phyloP scores from a whole-genome alignment of 306 rosid genomes.

The Cucurbita moschata region DNA sequence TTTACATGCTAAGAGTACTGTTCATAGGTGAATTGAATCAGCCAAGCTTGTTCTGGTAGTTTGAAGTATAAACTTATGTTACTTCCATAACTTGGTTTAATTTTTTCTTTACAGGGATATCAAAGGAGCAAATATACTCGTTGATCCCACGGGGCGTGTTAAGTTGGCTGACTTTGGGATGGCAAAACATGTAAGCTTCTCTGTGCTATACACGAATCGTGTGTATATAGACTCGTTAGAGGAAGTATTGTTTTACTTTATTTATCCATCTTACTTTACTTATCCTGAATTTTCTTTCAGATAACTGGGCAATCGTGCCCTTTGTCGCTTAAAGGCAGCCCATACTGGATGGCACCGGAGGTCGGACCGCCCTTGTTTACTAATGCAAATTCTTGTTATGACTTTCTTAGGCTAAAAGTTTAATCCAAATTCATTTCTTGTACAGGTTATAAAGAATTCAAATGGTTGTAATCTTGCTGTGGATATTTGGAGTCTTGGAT shows the following conservation, averaged over 20 bases:
- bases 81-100: background rate
- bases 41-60: conserved; percentile 12
- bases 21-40: conserved; percentile 53
- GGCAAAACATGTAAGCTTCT: conserved; percentile 51
- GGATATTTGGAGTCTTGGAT: conserved; percentile 99
- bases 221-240: background rate
- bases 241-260: conserved; percentile 6
- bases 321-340: conserved; percentile 85
- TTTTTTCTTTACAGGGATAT: conserved; percentile 53
- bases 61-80: background rate
- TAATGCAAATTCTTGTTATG: background rate
- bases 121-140: conserved; percentile 93
- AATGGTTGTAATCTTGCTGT: conserved; percentile 80
- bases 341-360: conserved; percentile 99
- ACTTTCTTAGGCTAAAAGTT: conserved; percentile 7
- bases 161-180: conserved; percentile 95
- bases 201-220: background rate
- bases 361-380: conserved; percentile 20
- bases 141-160: conserved; percentile 75
- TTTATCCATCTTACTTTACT: conserved; percentile 11
- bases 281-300: conserved; percentile 33
- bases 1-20: conserved; percentile 76
- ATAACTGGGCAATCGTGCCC: conserved; percentile 85
- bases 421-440: conserved; percentile 14
- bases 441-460: conserved; percentile 69